Percentiles rank a stretch among this genome's conserved stretches.
Evolutionary conservation across 225 moss, liverwort and hornwort species (phyloP).

Genomic region (Marchantia polymorpha): DNA sequence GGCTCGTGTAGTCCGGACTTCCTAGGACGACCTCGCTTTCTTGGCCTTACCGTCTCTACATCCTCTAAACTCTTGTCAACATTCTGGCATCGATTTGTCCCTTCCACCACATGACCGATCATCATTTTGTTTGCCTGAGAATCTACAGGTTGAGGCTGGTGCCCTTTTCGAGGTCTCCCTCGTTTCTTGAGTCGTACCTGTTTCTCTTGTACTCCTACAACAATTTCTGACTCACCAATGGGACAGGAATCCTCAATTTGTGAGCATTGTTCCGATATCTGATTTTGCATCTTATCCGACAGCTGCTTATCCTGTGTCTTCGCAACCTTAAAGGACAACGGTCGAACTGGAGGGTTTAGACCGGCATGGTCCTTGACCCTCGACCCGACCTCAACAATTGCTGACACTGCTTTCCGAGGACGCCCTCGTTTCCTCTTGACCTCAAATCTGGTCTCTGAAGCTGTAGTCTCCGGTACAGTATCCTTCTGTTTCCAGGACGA

Average conservation of each 20-base stretch:
- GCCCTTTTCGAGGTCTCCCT: slow-evolving; percentile 5
- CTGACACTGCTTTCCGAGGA: slow-evolving; percentile 1
- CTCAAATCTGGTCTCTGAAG: not conserved
- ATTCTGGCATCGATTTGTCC: not conserved
- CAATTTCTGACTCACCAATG: not conserved
- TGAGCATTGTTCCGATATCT: not conserved
- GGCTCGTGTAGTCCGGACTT: not conserved
- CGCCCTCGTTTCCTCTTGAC: slow-evolving; percentile 3
- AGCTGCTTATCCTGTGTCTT: not conserved
- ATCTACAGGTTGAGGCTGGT: not conserved
- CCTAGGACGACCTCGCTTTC: slow-evolving; percentile 9
- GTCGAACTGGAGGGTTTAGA: not conserved
- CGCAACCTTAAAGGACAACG: too few species aligned
- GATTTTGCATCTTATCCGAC: not conserved
- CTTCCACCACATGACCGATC: not conserved
- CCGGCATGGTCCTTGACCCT: not conserved
- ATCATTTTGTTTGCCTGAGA: not conserved
- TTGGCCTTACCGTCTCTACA: not conserved
- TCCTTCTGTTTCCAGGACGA: not conserved
- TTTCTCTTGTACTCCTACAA: not conserved
- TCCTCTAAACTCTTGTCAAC: not conserved
- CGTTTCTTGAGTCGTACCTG: not conserved
- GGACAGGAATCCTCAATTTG: not conserved
- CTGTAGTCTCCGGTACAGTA: not conserved
- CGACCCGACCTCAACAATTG: not conserved